Evolutionary conservation across 2,329 filamentous ascomycete genomes (phyloP).

Genomic region (Nectriaceae sp.): DNA sequence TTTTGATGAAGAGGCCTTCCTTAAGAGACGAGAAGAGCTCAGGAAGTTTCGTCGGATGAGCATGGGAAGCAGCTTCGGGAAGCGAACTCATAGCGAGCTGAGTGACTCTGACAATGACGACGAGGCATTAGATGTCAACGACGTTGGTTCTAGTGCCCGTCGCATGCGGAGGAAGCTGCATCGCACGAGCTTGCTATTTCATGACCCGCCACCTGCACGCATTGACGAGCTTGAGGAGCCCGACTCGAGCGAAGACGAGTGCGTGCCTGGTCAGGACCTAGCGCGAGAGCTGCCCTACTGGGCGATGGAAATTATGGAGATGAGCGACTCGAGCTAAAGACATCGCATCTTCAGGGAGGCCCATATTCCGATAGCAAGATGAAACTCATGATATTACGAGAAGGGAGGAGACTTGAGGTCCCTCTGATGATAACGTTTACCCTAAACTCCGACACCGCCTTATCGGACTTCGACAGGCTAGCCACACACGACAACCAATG

Average conservation of each 20-base stretch:
- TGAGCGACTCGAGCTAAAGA: conserved; percentile 40
- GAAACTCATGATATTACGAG: conserved; percentile 29
- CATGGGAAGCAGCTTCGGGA: conserved; percentile 56
- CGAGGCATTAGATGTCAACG: conserved; percentile 41
- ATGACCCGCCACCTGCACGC: conserved; percentile 50
- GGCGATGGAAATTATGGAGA: conserved; percentile 52
- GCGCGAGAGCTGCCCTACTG: conserved; percentile 54
- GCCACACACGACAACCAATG: no score
- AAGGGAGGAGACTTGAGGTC: conserved; percentile 22
- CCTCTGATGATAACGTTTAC: conserved; percentile 27
- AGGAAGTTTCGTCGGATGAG: conserved; percentile 49
- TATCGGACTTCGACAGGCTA: conserved; percentile 15
- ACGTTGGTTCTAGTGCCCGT: conserved; percentile 49
- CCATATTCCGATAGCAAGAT: conserved; percentile 17
- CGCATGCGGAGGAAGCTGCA: conserved; percentile 50
- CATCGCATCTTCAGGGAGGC: background rate
- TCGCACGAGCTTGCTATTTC: conserved; percentile 49
- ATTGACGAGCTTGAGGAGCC: conserved; percentile 59
- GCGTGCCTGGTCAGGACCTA: conserved; percentile 41
- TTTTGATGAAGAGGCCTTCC: conserved; percentile 42
- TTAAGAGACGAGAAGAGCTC: conserved; percentile 43
- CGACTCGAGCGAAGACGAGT: conserved; percentile 48
- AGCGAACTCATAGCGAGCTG: conserved; percentile 56
- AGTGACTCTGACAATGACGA: conserved; percentile 51
- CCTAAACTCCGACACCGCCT: conserved; percentile 23